Percentiles rank a stretch among this genome's conserved stretches.
Evolutionary conservation across 371 early-diverging fungal genomes (phyloP).

Genomic region (Entomophthora muscae): DNA sequence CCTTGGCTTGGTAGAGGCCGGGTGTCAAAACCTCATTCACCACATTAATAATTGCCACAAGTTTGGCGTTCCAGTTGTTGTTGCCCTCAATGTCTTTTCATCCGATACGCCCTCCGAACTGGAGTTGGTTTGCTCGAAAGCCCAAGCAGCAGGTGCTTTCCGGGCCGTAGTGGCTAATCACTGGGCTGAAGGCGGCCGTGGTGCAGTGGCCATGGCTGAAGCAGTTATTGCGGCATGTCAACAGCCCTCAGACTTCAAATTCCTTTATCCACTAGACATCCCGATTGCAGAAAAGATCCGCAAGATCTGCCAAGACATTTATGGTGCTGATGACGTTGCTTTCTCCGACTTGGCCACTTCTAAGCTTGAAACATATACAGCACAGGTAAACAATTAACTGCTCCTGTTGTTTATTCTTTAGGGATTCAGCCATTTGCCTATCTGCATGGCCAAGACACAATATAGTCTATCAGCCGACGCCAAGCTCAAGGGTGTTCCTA

Average conservation of each 20-base stretch:
- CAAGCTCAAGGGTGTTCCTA: slow-evolving; percentile 77
- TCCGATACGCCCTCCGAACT: slow-evolving; percentile 80
- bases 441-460: slow-evolving; percentile 98
- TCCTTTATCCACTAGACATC: slow-evolving; percentile 58
- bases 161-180: slow-evolving; percentile 74
- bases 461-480: slow-evolving; percentile 80
- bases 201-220: slow-evolving; percentile 73
- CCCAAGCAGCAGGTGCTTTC: slow-evolving; percentile 68
- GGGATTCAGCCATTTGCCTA: slow-evolving; percentile 72
- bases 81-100: slow-evolving; percentile 82
- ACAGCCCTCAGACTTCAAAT: slow-evolving; percentile 40
- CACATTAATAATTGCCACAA: slow-evolving; percentile 81
- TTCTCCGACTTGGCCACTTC: slow-evolving; percentile 56
- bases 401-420: slow-evolving; percentile 9
- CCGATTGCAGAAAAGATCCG: slow-evolving; percentile 80
- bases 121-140: slow-evolving; percentile 46
- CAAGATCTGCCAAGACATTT: slow-evolving; percentile 75
- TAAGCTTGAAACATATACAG: slow-evolving; percentile 67
- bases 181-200: slow-evolving; percentile 86
- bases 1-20: slow-evolving; percentile 58
- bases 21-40: slow-evolving; percentile 66
- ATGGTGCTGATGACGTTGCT: slow-evolving; percentile 81
- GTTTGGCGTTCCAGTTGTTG: slow-evolving; percentile 82
- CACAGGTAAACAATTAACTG: slow-evolving; percentile 24
- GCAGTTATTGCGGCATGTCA: slow-evolving; percentile 69